These are phyloP conservation scores for Aspergillus carlsbadensis DNA, from an alignment of 495 filamentous ascomycete species.

Conservation along the genomic window DNA sequence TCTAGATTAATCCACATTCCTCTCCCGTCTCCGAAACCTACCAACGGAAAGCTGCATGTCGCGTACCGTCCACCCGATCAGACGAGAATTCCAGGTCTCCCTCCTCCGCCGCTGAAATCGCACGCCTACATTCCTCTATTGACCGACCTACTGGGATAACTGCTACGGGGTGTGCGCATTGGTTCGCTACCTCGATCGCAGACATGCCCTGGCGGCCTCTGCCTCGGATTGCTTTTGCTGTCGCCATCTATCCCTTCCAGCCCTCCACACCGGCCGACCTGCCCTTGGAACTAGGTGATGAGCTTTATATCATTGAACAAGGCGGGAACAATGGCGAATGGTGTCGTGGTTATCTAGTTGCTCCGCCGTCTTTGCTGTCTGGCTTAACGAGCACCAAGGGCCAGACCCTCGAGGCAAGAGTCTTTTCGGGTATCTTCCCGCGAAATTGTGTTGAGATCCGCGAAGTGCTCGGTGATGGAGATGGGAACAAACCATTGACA, in stretches of 20 bases:
- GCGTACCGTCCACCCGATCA: constrained; percentile 26
- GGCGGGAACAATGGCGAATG: constrained; percentile 81
- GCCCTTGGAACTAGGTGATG: constrained; percentile 96
- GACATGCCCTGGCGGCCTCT: constrained; percentile 95
- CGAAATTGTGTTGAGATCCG: constrained; percentile 86
- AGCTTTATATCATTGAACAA: constrained; percentile 97
- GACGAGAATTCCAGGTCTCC: constrained; percentile 21
- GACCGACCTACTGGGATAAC: constrained; percentile 17
- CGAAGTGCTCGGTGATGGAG: constrained; percentile 66
- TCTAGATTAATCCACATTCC: constrained; percentile 25
- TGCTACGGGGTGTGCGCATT: constrained; percentile 23
- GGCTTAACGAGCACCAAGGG: constrained; percentile 90
- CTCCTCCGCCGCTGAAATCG: constrained; percentile 7
- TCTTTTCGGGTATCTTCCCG: constrained; percentile 97
- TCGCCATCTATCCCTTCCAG: constrained; percentile 89
- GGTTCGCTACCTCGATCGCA: constrained; percentile 25
- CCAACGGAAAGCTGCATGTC: constrained; percentile 30
- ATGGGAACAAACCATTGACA: constrained; percentile 32
- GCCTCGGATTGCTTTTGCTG: constrained; percentile 95
- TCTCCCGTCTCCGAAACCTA: constrained; percentile 13
- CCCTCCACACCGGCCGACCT: constrained; percentile 85
- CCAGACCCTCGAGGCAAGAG: constrained; percentile 88
- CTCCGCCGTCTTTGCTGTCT: constrained; percentile 87
- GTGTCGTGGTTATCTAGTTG: constrained; percentile 93
- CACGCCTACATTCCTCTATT: constrained; percentile 20